Percentiles rank a stretch among this genome's conserved stretches.
Conservation (phyloP, 371 early-diverging fungal species). For the Mortierella sp. region DNA sequence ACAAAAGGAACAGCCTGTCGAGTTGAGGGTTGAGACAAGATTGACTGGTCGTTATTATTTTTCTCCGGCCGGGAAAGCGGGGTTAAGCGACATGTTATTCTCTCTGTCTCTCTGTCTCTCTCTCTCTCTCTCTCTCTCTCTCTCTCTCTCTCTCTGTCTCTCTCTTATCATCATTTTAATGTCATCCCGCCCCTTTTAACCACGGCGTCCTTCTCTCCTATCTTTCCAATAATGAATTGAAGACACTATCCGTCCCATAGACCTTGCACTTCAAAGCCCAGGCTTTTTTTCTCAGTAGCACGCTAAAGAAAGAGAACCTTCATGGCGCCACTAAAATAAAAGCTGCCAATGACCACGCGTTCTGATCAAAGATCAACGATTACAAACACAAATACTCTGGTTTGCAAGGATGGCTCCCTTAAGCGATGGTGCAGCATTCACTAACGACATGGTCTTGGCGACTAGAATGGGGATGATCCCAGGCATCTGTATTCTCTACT, state of each 20-base stretch:
- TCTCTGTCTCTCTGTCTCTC: background rate
- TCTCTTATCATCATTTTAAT: background rate
- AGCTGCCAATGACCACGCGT: background rate
- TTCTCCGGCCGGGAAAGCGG: slow-evolving; percentile 11
- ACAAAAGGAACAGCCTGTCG: background rate
- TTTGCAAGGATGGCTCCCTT: background rate
- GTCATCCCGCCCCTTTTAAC: background rate
- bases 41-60: background rate
- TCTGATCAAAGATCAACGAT: background rate
- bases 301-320: background rate
- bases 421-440: background rate
- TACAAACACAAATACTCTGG: background rate
- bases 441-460: background rate
- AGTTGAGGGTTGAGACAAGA: background rate
- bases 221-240: background rate
- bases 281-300: background rate
- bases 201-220: background rate
- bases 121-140: too few species aligned
- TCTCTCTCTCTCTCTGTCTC: background rate
- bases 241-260: too few species aligned
- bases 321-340: slow-evolving; percentile 9
- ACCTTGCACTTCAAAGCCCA: too few species aligned
- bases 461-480: background rate
- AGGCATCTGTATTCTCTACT: background rate
- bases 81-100: background rate